A percentile compares a stretch with the other conserved stretches of the same genome.
phyloP scores from a whole-genome alignment of 495 filamentous ascomycete genomes.

The Thermothielavioides terrestris region DNA sequence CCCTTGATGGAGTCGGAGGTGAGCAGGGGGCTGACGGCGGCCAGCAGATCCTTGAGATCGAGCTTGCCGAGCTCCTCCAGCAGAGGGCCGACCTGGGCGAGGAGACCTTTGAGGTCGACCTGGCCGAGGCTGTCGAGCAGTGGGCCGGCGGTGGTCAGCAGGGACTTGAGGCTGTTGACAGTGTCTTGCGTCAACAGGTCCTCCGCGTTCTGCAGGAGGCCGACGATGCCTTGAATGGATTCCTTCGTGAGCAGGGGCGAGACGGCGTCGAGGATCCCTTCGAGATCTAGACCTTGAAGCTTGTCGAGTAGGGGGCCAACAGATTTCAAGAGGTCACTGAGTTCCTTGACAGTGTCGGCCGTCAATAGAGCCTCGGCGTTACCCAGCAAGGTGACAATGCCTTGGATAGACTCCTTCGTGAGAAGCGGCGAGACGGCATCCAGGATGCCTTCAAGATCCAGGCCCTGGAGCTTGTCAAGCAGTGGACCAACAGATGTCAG shows the following conservation, averaged over 20 bases:
- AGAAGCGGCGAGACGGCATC: constrained; percentile 22
- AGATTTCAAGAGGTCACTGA: neutral
- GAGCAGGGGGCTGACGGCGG: constrained; percentile 21
- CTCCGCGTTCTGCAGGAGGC: constrained; percentile 1
- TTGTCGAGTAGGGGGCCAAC: constrained; percentile 12
- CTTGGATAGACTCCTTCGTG: constrained; percentile 28
- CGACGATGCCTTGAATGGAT: neutral
- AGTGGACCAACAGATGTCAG: neutral
- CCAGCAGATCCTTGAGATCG: constrained; percentile 2
- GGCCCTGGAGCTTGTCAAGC: constrained; percentile 13
- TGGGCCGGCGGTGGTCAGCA: neutral
- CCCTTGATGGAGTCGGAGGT: constrained; percentile 32
- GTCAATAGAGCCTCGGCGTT: constrained; percentile 1
- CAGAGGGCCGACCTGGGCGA: constrained; percentile 25
- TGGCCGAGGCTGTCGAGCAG: constrained; percentile 23
- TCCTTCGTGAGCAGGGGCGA: constrained; percentile 8
- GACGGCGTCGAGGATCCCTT: neutral
- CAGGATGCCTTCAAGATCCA: constrained; percentile 2
- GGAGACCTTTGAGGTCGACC: neutral
- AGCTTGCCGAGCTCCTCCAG: constrained; percentile 28
- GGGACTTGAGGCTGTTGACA: neutral
- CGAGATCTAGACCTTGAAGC: neutral
- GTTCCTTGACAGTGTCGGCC: neutral
- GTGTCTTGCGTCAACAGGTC: neutral
- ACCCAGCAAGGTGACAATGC: constrained; percentile 28